These are phyloP conservation scores for Bretschneidera sinensis DNA, from an alignment of 345 rosid genomes.

Conservation along the genomic window DNA sequence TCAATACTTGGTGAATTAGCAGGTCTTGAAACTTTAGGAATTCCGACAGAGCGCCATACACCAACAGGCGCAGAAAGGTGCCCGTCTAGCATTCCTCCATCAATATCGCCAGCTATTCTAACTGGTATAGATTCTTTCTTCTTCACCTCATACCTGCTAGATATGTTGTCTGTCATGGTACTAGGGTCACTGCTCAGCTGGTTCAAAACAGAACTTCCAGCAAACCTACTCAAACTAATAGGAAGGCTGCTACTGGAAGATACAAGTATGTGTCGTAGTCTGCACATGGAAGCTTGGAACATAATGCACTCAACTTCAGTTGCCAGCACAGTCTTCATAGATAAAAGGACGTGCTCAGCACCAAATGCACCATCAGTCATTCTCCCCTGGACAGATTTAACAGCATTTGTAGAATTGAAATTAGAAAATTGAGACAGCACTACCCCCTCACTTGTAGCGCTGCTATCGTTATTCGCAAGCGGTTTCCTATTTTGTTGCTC, in stretches of 20 bases:
- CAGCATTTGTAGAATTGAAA: constrained; percentile 44
- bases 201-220: constrained; percentile 52
- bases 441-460: constrained; percentile 40
- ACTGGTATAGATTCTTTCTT: constrained; percentile 87
- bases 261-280: constrained; percentile 62
- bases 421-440: constrained; percentile 50
- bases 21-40: constrained; percentile 73
- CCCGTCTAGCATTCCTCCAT: constrained; percentile 74
- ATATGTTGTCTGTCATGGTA: constrained; percentile 66
- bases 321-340: constrained; percentile 70
- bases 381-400: constrained; percentile 49
- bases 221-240: constrained; percentile 51
- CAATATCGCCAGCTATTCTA: constrained; percentile 90
- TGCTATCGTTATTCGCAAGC: constrained; percentile 33
- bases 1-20: constrained; percentile 63
- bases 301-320: constrained; percentile 80
- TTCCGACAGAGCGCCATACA: constrained; percentile 94
- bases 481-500: constrained; percentile 42
- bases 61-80: constrained; percentile 84
- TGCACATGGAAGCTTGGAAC: constrained; percentile 93
- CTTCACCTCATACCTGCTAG: constrained; percentile 66
- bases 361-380: constrained; percentile 42
- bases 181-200: constrained; percentile 73
- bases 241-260: constrained; percentile 45
- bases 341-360: constrained; percentile 42